These are phyloP conservation scores for Kurtzmaniella quercitrusa DNA, from an alignment of 1,139 yeast genomes.

Conservation along the genomic window DNA sequence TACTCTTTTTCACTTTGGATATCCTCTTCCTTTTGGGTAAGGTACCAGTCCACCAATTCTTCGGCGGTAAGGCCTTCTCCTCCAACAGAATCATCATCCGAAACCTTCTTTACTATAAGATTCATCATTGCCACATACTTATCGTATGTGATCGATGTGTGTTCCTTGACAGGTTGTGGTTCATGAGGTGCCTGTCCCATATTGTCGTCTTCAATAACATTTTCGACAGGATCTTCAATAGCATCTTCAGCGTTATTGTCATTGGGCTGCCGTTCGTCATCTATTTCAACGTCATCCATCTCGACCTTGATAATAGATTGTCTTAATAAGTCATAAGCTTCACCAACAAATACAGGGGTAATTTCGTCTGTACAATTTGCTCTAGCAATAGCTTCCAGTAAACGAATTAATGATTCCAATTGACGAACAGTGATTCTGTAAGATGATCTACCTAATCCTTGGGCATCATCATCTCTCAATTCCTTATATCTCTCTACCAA, in stretches of 20 bases:
- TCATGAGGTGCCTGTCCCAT: conserved; percentile 8
- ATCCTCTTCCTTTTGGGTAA: conserved; percentile 69
- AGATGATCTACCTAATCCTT: conserved; percentile 81
- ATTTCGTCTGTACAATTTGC: conserved; percentile 93
- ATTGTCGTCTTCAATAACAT: conserved; percentile 8
- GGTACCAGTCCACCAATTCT: conserved; percentile 75
- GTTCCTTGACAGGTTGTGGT: conserved; percentile 11
- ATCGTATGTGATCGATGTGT: conserved; percentile 69
- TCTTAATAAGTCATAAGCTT: conserved; percentile 85
- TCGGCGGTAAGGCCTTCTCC: conserved; percentile 69
- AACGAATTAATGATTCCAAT: conserved; percentile 86
- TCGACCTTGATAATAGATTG: conserved; percentile 94
- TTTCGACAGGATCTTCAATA: neutral
- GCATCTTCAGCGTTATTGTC: conserved; percentile 8
- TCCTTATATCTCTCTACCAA: conserved; percentile 82
- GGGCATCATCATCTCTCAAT: conserved; percentile 86
- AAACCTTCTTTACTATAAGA: conserved; percentile 65
- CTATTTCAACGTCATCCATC: conserved; percentile 87
- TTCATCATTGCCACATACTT: conserved; percentile 84
- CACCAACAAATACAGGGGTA: conserved; percentile 83
- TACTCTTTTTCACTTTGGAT: conserved; percentile 69
- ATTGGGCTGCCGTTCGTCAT: conserved; percentile 49
- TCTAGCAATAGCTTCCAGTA: conserved; percentile 94
- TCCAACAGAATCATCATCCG: conserved; percentile 49
- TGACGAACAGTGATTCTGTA: conserved; percentile 97